phyloP scores from a whole-genome alignment of 805 yeast genomes.

The Myxozyma kluyveri region DNA sequence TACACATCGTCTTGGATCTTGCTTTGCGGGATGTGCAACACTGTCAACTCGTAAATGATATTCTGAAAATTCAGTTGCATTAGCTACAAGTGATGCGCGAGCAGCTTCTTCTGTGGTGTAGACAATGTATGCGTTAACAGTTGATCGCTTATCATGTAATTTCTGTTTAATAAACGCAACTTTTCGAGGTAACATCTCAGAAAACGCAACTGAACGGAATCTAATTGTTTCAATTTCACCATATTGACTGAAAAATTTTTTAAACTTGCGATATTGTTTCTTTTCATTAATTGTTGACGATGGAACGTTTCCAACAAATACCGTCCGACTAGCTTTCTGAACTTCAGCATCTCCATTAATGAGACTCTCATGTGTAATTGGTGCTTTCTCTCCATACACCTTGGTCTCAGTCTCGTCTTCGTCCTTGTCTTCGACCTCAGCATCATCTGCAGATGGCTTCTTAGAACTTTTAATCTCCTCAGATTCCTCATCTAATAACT shows the following conservation, averaged over 20 bases:
- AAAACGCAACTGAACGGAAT: conserved; percentile 88
- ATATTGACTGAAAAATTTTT: conserved; percentile 24
- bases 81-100: conserved; percentile 48
- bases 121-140: conserved; percentile 86
- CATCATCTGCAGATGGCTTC: conserved; percentile 33
- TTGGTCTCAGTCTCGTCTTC: conserved; percentile 32
- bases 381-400: conserved; percentile 17
- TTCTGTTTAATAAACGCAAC: conserved; percentile 82
- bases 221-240: conserved; percentile 72
- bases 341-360: conserved; percentile 43
- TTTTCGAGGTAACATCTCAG: conserved; percentile 84
- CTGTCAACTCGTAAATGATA: conserved; percentile 89
- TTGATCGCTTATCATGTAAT: conserved; percentile 71
- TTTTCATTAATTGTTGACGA: conserved; percentile 35
- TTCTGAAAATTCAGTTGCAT: conserved; percentile 64
- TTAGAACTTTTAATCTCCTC: conserved; percentile 2
- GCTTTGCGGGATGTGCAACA: conserved; percentile 84
- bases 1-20: conserved; percentile 76
- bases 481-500: conserved; percentile 17
- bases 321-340: conserved; percentile 36
- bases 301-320: conserved; percentile 85
- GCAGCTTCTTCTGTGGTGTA: conserved; percentile 52
- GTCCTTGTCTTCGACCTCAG: conserved; percentile 33
- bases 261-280: conserved; percentile 21
- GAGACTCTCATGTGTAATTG: conserved; percentile 32